These are phyloP conservation scores for Penicillium fuscoglaucum DNA, from an alignment of 2,329 filamentous ascomycete genomes.

Conservation along the genomic window DNA sequence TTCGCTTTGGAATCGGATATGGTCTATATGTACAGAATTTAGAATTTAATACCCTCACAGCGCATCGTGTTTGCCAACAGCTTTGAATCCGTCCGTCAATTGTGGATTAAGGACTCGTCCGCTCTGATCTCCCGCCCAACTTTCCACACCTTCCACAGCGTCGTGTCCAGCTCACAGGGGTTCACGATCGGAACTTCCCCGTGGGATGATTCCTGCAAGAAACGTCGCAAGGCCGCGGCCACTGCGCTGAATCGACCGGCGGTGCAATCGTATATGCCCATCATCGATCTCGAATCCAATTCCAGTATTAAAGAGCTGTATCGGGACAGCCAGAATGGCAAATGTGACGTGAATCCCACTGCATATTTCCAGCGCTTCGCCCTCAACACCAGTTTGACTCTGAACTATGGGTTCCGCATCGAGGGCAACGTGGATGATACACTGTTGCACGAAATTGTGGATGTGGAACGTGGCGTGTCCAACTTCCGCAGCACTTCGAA, in stretches of 20 bases:
- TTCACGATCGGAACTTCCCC: conserved; percentile 83
- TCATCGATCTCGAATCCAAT: conserved; percentile 74
- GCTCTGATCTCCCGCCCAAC: conserved; percentile 74
- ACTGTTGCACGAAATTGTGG: conserved; percentile 70
- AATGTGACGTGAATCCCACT: conserved; percentile 66
- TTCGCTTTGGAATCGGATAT: background rate
- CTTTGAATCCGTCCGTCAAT: conserved; percentile 68
- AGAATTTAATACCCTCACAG: conserved; percentile 31
- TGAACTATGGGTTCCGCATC: conserved; percentile 79
- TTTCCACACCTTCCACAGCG: conserved; percentile 78
- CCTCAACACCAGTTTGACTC: conserved; percentile 72
- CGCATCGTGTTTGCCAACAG: conserved; percentile 76
- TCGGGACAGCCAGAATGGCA: conserved; percentile 62
- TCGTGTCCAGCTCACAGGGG: conserved; percentile 73
- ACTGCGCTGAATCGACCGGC: conserved; percentile 76
- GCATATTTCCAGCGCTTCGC: conserved; percentile 74
- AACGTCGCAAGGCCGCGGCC: conserved; percentile 72
- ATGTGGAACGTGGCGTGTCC: conserved; percentile 73
- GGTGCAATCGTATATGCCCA: conserved; percentile 76
- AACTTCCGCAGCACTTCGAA: conserved; percentile 77
- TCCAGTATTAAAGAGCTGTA: conserved; percentile 72
- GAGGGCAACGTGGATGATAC: conserved; percentile 67
- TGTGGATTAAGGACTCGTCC: conserved; percentile 79
- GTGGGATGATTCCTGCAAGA: conserved; percentile 80
- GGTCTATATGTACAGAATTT: background rate